Base-by-base conservation (phyloP, 148 eudicot species). In the Persicaria tinctoria region DNA sequence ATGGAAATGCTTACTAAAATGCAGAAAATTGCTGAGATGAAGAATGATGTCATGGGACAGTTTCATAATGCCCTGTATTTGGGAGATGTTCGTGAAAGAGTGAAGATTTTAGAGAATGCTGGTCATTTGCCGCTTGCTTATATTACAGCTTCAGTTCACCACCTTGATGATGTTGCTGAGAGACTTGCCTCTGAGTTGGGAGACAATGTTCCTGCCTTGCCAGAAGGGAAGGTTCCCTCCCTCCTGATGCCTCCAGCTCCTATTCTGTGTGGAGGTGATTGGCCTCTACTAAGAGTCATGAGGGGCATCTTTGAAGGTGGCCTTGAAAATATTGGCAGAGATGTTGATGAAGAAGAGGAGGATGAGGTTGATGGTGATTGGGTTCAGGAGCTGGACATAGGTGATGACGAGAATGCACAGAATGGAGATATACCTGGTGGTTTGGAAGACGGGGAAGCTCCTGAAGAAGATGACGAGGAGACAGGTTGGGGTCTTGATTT, bases 11-110 rank as follows among this genome's bases (percentile, higher is more conserved):
- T 88, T 17, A 57, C 82, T 72, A 90, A 90, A 75, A 85, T 85
- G 87, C 73, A 82, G 77, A 85, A 82, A 74, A 85, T 85, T 78
- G 87, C 85, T 73, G 87, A 88, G 79, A 89, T 86, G 1, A 90
- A 88, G 72, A 86, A 86, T 66, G 90, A 90, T 57, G 82, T 90
- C 47, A 88, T 88, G 91, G 91, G 95, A 73, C 95, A 90, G 79
- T 90, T 90, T 75, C 91, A 90, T 54, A 87, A 88, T 77, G 91
- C 91, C 44, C 82, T 90, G 41, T 90, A 88, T 77, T 84, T 90
- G 46, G 95, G 95, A 23, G 88, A 90, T 75, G 71, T 88, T 47
- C 82, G 76, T 57, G 91, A 90, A 83, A 89, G 95, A 57, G 88
- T 90, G n/a, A 88, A 88, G 86, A 86, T 88, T 79, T 78, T 90